These are phyloP conservation scores for Backusella morwellensis DNA, from an alignment of 192 early-diverging fungal genomes.

Conservation along the genomic window DNA sequence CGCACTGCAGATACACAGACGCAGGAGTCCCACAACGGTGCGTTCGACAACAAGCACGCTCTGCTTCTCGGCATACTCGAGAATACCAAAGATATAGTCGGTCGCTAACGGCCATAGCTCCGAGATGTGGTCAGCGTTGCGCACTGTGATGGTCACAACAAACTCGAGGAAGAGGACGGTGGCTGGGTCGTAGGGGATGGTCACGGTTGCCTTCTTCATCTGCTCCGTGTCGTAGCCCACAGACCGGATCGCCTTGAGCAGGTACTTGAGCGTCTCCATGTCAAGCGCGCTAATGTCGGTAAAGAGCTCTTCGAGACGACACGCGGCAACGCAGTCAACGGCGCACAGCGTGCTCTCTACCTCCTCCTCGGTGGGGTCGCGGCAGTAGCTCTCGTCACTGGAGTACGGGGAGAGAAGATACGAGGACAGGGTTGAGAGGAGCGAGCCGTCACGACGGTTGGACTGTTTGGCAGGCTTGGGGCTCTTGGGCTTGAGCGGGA, in stretches of 20 bases:
- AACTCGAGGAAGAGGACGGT: constrained; percentile 77
- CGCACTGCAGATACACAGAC: constrained; percentile 68
- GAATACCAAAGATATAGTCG: constrained; percentile 67
- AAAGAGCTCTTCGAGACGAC: constrained; percentile 71
- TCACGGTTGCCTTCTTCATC: constrained; percentile 18
- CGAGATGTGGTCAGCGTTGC: constrained; percentile 73
- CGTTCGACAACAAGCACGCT: constrained; percentile 74
- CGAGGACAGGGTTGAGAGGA: constrained; percentile 74
- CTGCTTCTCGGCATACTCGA: constrained; percentile 61
- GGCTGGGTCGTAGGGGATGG: constrained; percentile 57
- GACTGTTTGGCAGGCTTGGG: constrained; percentile 36
- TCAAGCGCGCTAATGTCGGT: constrained; percentile 72
- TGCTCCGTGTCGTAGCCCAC: constrained; percentile 36
- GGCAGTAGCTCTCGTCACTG: constrained; percentile 47
- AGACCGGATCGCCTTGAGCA: constrained; percentile 57
- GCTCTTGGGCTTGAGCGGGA: constrained; percentile 57
- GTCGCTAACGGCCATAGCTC: constrained; percentile 62
- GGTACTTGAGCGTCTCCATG: constrained; percentile 54
- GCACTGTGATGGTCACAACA: constrained; percentile 69
- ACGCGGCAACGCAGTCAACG: constrained; percentile 66
- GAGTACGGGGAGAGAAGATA: constrained; percentile 71
- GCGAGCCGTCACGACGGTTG: constrained; percentile 53
- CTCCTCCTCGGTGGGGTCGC: constrained; percentile 71
- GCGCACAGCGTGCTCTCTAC: constrained; percentile 63
- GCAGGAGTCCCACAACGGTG: constrained; percentile 69